Conservation (phyloP, 164 flowering plant species). For the Echeveria elegans region DNA sequence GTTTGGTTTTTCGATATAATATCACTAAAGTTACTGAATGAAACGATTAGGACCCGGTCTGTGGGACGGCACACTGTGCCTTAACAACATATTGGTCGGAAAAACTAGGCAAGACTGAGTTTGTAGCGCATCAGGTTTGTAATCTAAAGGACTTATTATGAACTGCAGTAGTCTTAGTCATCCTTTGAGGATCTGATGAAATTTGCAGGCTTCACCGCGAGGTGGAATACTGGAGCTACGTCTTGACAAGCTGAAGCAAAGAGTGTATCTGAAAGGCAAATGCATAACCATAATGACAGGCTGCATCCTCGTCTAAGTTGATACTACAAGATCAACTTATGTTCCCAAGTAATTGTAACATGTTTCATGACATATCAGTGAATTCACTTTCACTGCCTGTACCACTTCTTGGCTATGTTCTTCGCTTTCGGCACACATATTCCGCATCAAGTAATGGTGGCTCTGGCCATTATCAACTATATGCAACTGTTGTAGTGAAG, state of each 20-base stretch:
- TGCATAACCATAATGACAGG: conserved; percentile 74
- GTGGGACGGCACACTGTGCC: conserved; percentile 82
- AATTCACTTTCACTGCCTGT: no score
- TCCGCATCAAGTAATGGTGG: not conserved
- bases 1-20: not conserved
- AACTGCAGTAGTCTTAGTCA: not conserved
- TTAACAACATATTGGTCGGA: conserved; percentile 64
- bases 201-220: conserved; percentile 64
- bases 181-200: not conserved
- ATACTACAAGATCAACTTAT: not conserved
- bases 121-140: conserved; percentile 47
- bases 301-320: conserved; percentile 32
- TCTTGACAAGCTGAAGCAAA: conserved; percentile 42
- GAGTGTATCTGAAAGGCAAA: conserved; percentile 58
- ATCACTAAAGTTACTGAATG: not conserved
- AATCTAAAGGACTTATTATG: conserved; percentile 6
- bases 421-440: no score
- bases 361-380: no score
- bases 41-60: conserved; percentile 59
- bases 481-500: no score
- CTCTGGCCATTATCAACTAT: no score
- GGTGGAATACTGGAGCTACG: conserved; percentile 56
- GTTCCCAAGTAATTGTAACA: no score
- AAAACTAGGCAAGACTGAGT: conserved; percentile 56
- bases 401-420: not conserved